Conservation (phyloP, 2,329 filamentous ascomycete genomes). For the Pseudopithomyces chartarum region DNA sequence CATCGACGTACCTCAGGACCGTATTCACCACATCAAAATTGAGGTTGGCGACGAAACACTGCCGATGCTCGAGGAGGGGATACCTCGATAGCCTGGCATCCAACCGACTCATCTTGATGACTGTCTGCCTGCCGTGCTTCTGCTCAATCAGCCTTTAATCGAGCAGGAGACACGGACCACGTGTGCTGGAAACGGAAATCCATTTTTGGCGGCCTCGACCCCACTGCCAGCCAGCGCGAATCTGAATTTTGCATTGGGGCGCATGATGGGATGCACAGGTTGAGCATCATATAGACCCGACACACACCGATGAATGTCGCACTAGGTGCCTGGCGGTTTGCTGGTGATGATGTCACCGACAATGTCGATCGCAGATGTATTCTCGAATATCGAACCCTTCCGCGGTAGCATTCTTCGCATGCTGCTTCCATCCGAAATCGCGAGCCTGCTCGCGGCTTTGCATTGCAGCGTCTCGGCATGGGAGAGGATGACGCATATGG, state of each 20-base stretch:
- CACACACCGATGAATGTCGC: no score
- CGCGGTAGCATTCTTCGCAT: not conserved
- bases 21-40: not conserved
- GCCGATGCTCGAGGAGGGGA: not conserved
- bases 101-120: not conserved
- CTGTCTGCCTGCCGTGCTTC: not conserved
- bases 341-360: not conserved
- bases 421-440: not conserved
- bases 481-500: conserved; percentile 1
- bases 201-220: not conserved
- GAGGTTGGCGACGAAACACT: not conserved
- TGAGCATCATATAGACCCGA: no score
- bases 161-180: not conserved
- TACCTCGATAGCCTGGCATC: not conserved
- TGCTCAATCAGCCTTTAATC: not conserved
- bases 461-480: not conserved
- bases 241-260: not conserved
- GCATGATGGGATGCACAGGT: not conserved
- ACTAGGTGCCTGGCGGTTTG: no score
- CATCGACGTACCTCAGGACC: not conserved
- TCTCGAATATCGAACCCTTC: not conserved
- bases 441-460: not conserved
- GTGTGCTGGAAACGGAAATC: not conserved
- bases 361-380: not conserved
- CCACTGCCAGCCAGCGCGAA: not conserved